Evolutionary conservation across 441 rosid genomes (phyloP).

Genomic region (Flueggea neowawraea): DNA sequence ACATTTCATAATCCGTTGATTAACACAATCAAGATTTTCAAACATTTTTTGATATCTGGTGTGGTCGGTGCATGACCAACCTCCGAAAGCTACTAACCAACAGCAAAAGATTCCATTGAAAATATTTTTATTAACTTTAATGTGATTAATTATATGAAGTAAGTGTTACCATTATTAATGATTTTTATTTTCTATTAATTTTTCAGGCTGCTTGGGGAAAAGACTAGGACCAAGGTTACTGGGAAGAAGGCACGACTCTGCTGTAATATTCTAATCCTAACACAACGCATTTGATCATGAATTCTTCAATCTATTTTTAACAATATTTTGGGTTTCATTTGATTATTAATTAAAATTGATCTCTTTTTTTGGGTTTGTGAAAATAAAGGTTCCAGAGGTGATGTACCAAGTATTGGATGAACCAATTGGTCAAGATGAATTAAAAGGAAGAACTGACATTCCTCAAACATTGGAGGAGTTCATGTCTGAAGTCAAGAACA

Average conservation of each 20-base stretch:
- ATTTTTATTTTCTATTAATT: too few species aligned
- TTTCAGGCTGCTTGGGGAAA: constrained; percentile 85
- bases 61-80: too few species aligned
- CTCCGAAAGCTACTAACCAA: too few species aligned
- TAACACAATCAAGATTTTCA: too few species aligned
- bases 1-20: too few species aligned
- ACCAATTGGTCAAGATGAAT: constrained; percentile 60
- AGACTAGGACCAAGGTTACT: constrained; percentile 68
- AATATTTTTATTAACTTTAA: too few species aligned
- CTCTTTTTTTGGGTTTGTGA: not conserved
- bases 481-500: constrained; percentile 57
- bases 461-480: constrained; percentile 90
- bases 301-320: too few species aligned
- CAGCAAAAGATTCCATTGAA: not conserved
- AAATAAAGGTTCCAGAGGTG: constrained; percentile 73
- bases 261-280: constrained; percentile 40
- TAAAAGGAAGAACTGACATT: constrained; percentile 68
- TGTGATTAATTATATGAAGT: too few species aligned
- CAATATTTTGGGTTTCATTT: not conserved
- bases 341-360: not conserved
- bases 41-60: too few species aligned
- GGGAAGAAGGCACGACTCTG: constrained; percentile 56
- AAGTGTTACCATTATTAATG: too few species aligned
- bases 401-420: constrained; percentile 70
- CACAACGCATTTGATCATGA: not conserved